phyloP scores from a whole-genome alignment of 2,329 filamentous ascomycete genomes.

The Calonectria henricotiae region DNA sequence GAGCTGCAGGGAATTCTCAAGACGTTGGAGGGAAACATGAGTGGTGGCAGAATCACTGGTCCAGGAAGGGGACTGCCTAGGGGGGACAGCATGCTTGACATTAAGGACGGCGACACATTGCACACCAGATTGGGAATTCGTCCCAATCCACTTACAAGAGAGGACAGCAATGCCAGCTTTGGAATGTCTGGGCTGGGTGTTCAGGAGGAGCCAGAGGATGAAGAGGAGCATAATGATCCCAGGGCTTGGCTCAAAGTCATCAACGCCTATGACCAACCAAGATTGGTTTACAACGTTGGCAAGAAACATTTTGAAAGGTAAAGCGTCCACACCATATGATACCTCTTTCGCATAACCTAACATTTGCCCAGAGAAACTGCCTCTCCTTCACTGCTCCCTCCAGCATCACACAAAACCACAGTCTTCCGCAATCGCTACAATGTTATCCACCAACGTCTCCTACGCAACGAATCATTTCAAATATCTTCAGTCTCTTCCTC shows the following conservation, averaged over 20 bases:
- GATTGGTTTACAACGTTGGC: constrained; percentile 80
- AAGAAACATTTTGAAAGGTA: constrained; percentile 95
- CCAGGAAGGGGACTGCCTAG: constrained; percentile 67
- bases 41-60: constrained; percentile 79
- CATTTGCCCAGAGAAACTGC: constrained; percentile 68
- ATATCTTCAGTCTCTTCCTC: constrained; percentile 80
- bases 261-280: constrained; percentile 88
- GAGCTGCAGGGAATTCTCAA: constrained; percentile 88
- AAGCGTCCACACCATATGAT: constrained; percentile 31
- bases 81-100: constrained; percentile 77
- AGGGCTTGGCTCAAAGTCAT: constrained; percentile 89
- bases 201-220: constrained; percentile 71
- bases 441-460: constrained; percentile 90
- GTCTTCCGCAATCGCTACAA: constrained; percentile 94
- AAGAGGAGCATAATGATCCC: constrained; percentile 77
- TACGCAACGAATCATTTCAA: constrained; percentile 95
- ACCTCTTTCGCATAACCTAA: constrained; percentile 40
- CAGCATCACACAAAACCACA: constrained; percentile 85
- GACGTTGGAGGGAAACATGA: constrained; percentile 89
- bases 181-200: constrained; percentile 70
- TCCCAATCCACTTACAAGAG: constrained; percentile 63
- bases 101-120: constrained; percentile 67
- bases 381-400: constrained; percentile 81
- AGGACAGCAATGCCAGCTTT: constrained; percentile 79
- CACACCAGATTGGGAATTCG: constrained; percentile 73